phyloP scores from a whole-genome alignment of 441 rosid species.

The Populus hybrid region DNA sequence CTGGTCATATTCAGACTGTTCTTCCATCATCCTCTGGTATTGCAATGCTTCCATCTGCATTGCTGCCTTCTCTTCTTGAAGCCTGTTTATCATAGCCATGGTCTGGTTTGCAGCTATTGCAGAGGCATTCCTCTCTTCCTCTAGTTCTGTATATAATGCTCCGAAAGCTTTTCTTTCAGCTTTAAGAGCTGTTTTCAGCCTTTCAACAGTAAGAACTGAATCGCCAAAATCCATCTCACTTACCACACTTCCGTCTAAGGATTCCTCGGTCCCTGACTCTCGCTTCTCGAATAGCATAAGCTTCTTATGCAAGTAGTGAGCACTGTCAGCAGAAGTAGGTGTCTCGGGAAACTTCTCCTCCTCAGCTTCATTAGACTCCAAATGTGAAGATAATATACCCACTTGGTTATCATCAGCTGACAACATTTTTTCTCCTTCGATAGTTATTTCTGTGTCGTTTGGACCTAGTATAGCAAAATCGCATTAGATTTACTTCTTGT shows the following conservation, averaged over 20 bases:
- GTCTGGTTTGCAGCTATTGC: slow-evolving; percentile 89
- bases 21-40: slow-evolving; percentile 98
- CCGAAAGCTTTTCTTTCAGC: slow-evolving; percentile 61
- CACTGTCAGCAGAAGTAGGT: slow-evolving; percentile 54
- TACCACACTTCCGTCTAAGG: slow-evolving; percentile 44
- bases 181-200: slow-evolving; percentile 53
- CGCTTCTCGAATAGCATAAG: slow-evolving; percentile 35
- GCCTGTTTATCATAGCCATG: slow-evolving; percentile 96
- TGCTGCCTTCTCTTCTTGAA: slow-evolving; percentile 96
- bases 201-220: slow-evolving; percentile 53
- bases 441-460: slow-evolving; percentile 7
- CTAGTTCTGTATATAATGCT: slow-evolving; percentile 71
- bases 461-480: slow-evolving; percentile 28
- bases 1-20: slow-evolving; percentile 90
- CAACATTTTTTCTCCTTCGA: slow-evolving; percentile 20
- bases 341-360: slow-evolving; percentile 60
- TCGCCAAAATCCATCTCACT: slow-evolving; percentile 41
- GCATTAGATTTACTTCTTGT: slow-evolving; percentile 14
- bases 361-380: slow-evolving; percentile 40
- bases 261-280: slow-evolving; percentile 56
- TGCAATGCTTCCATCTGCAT: slow-evolving; percentile 99
- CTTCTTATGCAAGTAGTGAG: slow-evolving; percentile 52
- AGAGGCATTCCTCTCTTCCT: slow-evolving; percentile 95
- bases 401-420: slow-evolving; percentile 24
- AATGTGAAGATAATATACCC: slow-evolving; percentile 19